Evolutionary conservation across 2,329 filamentous ascomycete genomes (phyloP).

Genomic region (Aureobasidium leucospermi): DNA sequence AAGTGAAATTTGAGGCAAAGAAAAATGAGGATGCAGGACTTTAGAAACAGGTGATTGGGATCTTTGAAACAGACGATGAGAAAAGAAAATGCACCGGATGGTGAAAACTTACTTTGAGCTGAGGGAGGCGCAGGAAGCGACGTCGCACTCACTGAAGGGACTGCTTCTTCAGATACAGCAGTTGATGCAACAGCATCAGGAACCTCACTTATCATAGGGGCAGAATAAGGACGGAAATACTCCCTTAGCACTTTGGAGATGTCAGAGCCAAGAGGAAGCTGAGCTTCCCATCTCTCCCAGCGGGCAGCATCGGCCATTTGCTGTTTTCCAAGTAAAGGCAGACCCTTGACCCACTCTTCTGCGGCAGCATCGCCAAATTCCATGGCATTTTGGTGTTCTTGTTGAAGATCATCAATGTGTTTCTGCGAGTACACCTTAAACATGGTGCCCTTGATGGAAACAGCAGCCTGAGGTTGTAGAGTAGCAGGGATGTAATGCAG

Average conservation of each 20-base stretch:
- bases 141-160: not conserved
- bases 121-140: conserved; percentile 10
- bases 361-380: conserved; percentile 59
- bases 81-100: not conserved
- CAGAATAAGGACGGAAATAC: conserved; percentile 25
- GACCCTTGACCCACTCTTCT: conserved; percentile 74
- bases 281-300: conserved; percentile 67
- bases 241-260: conserved; percentile 25
- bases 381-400: conserved; percentile 57
- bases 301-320: conserved; percentile 54
- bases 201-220: not conserved
- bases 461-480: conserved; percentile 45
- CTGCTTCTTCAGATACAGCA: not conserved
- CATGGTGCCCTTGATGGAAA: conserved; percentile 43
- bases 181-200: not conserved
- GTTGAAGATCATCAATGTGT: conserved; percentile 56
- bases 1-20: not conserved
- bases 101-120: conserved; percentile 13
- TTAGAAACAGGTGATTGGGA: too few relatives aligned
- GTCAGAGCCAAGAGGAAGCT: conserved; percentile 22
- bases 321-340: conserved; percentile 56
- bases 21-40: too few relatives aligned
- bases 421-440: conserved; percentile 59
- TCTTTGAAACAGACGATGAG: not conserved
- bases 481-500: conserved; percentile 53